These are phyloP conservation scores for Rhizopogon salebrosus DNA, from an alignment of 768 basidiomycete genomes.

Conservation along the genomic window DNA sequence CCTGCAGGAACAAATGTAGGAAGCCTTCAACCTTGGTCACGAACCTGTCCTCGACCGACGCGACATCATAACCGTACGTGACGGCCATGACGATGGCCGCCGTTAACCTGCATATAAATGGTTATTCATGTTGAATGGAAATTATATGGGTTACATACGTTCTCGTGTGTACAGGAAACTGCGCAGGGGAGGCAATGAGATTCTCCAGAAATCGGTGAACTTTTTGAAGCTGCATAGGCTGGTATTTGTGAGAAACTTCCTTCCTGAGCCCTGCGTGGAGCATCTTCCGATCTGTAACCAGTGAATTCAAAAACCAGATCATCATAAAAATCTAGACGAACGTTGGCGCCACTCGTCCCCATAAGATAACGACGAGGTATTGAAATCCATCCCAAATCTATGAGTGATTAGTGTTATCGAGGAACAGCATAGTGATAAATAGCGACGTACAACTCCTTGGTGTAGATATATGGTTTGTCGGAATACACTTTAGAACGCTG, in stretches of 20 bases:
- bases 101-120: constrained; percentile 12
- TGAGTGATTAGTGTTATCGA: not conserved
- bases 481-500: constrained; percentile 23
- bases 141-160: constrained; percentile 13
- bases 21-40: constrained; percentile 15
- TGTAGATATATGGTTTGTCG: constrained; percentile 18
- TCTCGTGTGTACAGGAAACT: constrained; percentile 12
- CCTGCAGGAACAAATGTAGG: constrained; percentile 5
- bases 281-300: constrained; percentile 20
- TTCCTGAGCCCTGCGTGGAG: constrained; percentile 16
- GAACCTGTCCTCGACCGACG: constrained; percentile 20
- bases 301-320: not conserved
- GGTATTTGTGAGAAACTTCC: constrained; percentile 8
- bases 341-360: constrained; percentile 23
- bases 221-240: constrained; percentile 11
- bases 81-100: constrained; percentile 18
- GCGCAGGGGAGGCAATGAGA: constrained; percentile 14
- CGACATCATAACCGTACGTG: constrained; percentile 22
- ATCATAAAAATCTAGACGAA: constrained; percentile 13
- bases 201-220: constrained; percentile 18
- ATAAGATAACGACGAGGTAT: constrained; percentile 23
- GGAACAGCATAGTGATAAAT: not conserved
- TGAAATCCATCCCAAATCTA: constrained; percentile 28
- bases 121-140: not conserved
- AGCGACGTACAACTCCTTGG: constrained; percentile 14